Conservation (phyloP, 805 yeast species). For the Groenewaldozyma salmanticensis region DNA sequence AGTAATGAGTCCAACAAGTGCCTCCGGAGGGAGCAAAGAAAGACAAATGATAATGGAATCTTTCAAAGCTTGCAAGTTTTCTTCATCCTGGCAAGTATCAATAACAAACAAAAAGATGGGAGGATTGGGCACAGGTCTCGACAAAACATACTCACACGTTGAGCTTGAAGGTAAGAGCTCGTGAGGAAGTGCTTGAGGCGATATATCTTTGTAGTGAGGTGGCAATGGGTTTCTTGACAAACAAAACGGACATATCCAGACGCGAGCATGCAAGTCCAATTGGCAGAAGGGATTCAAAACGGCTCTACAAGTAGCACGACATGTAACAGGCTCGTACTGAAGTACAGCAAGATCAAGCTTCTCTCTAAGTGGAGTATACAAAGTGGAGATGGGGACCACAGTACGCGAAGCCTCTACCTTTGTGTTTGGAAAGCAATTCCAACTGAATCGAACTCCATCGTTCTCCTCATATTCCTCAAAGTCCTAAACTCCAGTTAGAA, state of each 20-base stretch:
- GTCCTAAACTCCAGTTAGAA: slow-evolving; percentile 30
- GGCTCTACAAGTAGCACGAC: slow-evolving; percentile 75
- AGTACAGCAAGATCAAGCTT: slow-evolving; percentile 70
- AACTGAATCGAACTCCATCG: slow-evolving; percentile 63
- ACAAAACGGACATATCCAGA: slow-evolving; percentile 87
- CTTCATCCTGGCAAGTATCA: slow-evolving; percentile 84
- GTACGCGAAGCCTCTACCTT: slow-evolving; percentile 82
- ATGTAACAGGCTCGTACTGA: slow-evolving; percentile 75
- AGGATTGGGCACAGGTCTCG: slow-evolving; percentile 75
- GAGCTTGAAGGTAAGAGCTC: slow-evolving; percentile 63
- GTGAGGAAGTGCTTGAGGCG: slow-evolving; percentile 73
- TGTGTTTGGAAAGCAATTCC: slow-evolving; percentile 85
- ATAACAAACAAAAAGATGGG: slow-evolving; percentile 80
- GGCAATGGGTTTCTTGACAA: slow-evolving; percentile 70
- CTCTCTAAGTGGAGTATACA: slow-evolving; percentile 87
- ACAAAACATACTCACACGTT: slow-evolving; percentile 76
- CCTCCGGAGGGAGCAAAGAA: slow-evolving; percentile 78
- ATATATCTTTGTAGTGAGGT: slow-evolving; percentile 69
- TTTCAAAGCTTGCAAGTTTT: slow-evolving; percentile 74
- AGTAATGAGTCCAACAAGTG: slow-evolving; percentile 79
- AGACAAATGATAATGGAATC: slow-evolving; percentile 71
- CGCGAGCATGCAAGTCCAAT: slow-evolving; percentile 62
- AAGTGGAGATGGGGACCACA: slow-evolving; percentile 88
- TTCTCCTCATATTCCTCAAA: slow-evolving; percentile 51
- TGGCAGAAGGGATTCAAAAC: slow-evolving; percentile 73